Conservation (phyloP, 805 yeast genomes). For the Candida oleophila region DNA sequence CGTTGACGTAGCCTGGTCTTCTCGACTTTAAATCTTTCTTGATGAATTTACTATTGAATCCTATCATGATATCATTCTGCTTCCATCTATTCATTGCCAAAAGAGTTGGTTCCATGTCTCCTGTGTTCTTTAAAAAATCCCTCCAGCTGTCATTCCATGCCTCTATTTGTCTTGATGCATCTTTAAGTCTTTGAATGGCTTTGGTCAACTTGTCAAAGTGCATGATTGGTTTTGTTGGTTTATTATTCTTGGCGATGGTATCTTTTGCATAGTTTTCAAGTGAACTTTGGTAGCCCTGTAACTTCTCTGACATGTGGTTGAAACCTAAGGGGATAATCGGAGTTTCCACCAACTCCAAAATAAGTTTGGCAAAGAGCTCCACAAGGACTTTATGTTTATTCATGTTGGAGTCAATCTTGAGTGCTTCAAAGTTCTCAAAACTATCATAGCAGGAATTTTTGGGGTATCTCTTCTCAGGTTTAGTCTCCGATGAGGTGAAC, state of each 20-base stretch:
- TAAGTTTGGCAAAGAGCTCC: conserved; percentile 51
- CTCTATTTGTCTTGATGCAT: conserved; percentile 44
- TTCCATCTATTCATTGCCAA: conserved; percentile 72
- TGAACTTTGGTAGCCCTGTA: conserved; percentile 47
- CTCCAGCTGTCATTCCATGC: conserved; percentile 67
- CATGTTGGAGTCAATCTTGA: conserved; percentile 55
- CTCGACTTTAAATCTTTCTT: conserved; percentile 41
- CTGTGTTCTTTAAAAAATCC: conserved; percentile 31
- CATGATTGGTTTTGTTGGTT: conserved; percentile 17
- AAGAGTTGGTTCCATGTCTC: conserved; percentile 71
- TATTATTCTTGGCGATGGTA: conserved; percentile 13
- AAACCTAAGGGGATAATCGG: conserved; percentile 76
- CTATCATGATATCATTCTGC: conserved; percentile 70
- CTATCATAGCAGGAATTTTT: conserved; percentile 62
- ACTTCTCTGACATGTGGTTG: conserved; percentile 39
- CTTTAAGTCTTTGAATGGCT: conserved; percentile 25
- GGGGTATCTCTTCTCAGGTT: conserved; percentile 35
- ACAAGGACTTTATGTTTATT: conserved; percentile 54
- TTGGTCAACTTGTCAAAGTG: conserved; percentile 22
- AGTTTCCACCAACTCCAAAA: conserved; percentile 64
- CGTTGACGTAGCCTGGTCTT: conserved; percentile 67
- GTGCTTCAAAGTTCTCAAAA: conserved; percentile 50
- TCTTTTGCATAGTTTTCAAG: conserved; percentile 40
- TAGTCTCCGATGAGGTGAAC: conserved; percentile 32
- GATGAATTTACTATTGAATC: conserved; percentile 54